Evolutionary conservation across 2,329 filamentous ascomycete genomes (phyloP).

Genomic region (Raffaelea ambrosiae): DNA sequence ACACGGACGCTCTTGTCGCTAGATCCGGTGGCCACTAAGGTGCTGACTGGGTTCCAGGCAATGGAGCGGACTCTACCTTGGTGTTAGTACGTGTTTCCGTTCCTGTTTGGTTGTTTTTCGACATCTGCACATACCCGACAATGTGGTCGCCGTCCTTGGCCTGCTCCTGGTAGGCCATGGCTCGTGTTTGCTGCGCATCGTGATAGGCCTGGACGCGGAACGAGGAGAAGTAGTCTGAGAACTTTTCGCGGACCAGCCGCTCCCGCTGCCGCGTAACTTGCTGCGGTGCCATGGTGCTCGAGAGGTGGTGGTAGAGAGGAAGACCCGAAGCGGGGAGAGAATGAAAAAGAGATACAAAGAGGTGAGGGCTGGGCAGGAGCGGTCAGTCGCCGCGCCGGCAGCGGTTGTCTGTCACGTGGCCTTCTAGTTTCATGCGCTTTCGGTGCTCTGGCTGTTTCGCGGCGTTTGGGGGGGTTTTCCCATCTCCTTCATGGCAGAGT

Average conservation of each 20-base stretch:
- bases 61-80: conserved; percentile 64
- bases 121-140: conserved; percentile 5
- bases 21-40: conserved; percentile 73
- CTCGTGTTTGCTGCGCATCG: conserved; percentile 39
- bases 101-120: too few relatives aligned
- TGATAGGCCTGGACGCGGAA: conserved; percentile 65
- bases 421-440: too few relatives aligned
- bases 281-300: conserved; percentile 7
- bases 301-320: too few relatives aligned
- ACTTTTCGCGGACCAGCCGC: conserved; percentile 60
- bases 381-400: too few relatives aligned
- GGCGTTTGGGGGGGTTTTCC: too few relatives aligned
- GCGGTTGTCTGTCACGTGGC: too few relatives aligned
- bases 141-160: conserved; percentile 1
- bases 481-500: too few relatives aligned
- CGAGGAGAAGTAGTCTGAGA: conserved; percentile 56
- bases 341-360: too few relatives aligned
- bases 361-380: too few relatives aligned
- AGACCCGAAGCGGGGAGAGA: too few relatives aligned
- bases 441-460: too few relatives aligned
- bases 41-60: conserved; percentile 82
- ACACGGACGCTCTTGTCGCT: conserved; percentile 63
- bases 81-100: not conserved
- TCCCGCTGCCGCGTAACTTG: conserved; percentile 34
- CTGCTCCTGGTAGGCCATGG: conserved; percentile 10